Base-by-base conservation (phyloP, 352 stramenopile species). In the Phytophthora pluvialis region DNA sequence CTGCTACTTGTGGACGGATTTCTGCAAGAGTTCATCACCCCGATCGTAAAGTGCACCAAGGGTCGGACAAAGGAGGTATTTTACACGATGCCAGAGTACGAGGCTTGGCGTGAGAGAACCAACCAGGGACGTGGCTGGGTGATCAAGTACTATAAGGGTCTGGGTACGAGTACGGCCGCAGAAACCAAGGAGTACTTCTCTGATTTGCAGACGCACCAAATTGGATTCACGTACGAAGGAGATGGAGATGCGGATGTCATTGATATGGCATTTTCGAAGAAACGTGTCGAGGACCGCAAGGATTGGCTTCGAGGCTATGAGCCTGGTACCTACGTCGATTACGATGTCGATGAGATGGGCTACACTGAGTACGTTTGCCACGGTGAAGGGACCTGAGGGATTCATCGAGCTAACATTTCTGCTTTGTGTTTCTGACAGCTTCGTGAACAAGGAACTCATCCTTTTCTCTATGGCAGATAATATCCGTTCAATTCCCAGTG, bases 111-210 rank as follows among this genome's bases (percentile, higher is more conserved):
- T 18, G 83, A 86, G 53, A 78, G 35, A 38, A 90, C 79, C 6
- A 95, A 97, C 59, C 88, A 97, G 50, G 87, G 96, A 21, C 96
- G 93, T 51, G 91, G 94, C 26, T 99, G 94, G 90, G 89, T 89
- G 31, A 97, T 99, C 59, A 99, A 99, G 89, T 99, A 99, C 78
- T 99, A 99, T 82, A 99, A 99, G 89, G 97, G 97, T 97, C 87
- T 99, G 21, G 97, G 97, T 86, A 99, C 97, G n/a, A 99, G 92
- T 79, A 99, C 96, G 12, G 73, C 93, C 21, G 77, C 92, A 18
- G 97, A 99, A 72, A 97, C 97, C 5, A 99, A 98, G 67, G 95
- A 98, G 57, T 99, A 99, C 72, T 99, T 99, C 56, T 90, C 90
- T 10, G 91, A 98, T 51, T 85, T 99, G 47, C 73, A 90, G 50